phyloP scores from a whole-genome alignment of 768 basidiomycete genomes.

The Clitopilus passeckerianus region DNA sequence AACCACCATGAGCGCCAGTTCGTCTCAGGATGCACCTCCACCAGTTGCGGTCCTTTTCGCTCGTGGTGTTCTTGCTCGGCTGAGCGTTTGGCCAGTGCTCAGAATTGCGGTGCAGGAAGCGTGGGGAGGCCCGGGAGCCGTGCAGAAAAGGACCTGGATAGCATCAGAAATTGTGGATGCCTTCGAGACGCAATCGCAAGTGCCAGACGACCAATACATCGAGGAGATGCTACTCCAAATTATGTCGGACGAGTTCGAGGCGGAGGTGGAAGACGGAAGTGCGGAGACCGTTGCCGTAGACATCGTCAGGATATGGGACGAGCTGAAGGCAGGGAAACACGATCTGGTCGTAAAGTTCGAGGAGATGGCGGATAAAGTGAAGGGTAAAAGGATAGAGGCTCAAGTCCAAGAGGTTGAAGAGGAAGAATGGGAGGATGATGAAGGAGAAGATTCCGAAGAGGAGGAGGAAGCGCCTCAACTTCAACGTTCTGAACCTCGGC shows the following conservation, averaged over 20 bases:
- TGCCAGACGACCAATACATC: slow-evolving; percentile 67
- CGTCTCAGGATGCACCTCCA: slow-evolving; percentile 25
- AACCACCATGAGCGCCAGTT: slow-evolving; percentile 14
- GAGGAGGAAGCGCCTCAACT: slow-evolving; percentile 54
- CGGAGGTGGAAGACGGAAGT: slow-evolving; percentile 80
- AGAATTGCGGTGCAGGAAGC: slow-evolving; percentile 78
- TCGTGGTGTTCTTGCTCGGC: slow-evolving; percentile 77
- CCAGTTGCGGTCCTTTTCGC: slow-evolving; percentile 69
- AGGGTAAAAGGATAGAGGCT: slow-evolving; percentile 51
- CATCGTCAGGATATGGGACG: slow-evolving; percentile 65
- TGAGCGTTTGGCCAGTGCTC: slow-evolving; percentile 82
- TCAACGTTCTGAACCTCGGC: slow-evolving; percentile 21
- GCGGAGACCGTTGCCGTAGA: slow-evolving; percentile 70
- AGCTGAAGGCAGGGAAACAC: slow-evolving; percentile 37
- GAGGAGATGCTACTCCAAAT: slow-evolving; percentile 80
- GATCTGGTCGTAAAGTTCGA: slow-evolving; percentile 59
- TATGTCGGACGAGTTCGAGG: slow-evolving; percentile 86
- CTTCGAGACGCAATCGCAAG: slow-evolving; percentile 52
- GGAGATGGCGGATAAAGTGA: slow-evolving; percentile 49
- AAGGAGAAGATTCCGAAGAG: slow-evolving; percentile 42
- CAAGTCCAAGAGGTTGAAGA: slow-evolving; percentile 36
- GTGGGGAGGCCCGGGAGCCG: slow-evolving; percentile 80
- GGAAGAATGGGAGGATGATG: slow-evolving; percentile 35
- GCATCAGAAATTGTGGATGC: slow-evolving; percentile 77
- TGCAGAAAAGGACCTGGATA: slow-evolving; percentile 78